Percentiles rank a stretch among this genome's conserved stretches.
Conservation (phyloP, 495 filamentous ascomycete species). For the Penicillium salamii region DNA sequence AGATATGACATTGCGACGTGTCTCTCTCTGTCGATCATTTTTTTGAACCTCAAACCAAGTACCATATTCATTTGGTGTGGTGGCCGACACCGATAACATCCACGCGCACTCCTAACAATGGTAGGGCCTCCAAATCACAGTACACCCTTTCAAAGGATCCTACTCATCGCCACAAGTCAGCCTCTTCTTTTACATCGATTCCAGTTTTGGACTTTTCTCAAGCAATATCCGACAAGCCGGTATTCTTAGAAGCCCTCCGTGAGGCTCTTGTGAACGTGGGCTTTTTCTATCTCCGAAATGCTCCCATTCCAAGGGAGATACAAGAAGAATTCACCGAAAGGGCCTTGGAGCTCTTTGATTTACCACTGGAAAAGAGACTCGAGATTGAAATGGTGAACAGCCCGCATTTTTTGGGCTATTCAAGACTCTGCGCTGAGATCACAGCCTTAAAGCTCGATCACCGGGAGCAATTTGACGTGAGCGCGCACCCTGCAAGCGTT, state of each 20-base stretch:
- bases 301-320: slow-evolving; percentile 66
- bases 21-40: no score
- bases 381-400: slow-evolving; percentile 89
- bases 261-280: slow-evolving; percentile 86
- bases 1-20: no score
- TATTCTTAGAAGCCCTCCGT: slow-evolving; percentile 69
- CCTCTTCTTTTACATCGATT: slow-evolving; percentile 61
- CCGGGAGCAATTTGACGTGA: slow-evolving; percentile 88
- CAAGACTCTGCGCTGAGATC: slow-evolving; percentile 46
- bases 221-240: slow-evolving; percentile 59
- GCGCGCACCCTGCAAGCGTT: slow-evolving; percentile 34
- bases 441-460: slow-evolving; percentile 43
- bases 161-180: no score
- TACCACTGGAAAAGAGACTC: slow-evolving; percentile 78
- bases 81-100: no score
- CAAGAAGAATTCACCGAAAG: slow-evolving; percentile 67
- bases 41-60: no score
- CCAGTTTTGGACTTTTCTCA: slow-evolving; percentile 78
- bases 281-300: slow-evolving; percentile 87
- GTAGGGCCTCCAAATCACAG: slow-evolving; percentile 1
- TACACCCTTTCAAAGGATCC: no score
- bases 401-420: slow-evolving; percentile 57
- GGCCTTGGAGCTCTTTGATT: slow-evolving; percentile 73
- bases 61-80: no score
- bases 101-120: slow-evolving; percentile 5